Base-by-base conservation (phyloP, 2,329 filamentous ascomycete species). In the Coniochaeta hoffmannii region DNA sequence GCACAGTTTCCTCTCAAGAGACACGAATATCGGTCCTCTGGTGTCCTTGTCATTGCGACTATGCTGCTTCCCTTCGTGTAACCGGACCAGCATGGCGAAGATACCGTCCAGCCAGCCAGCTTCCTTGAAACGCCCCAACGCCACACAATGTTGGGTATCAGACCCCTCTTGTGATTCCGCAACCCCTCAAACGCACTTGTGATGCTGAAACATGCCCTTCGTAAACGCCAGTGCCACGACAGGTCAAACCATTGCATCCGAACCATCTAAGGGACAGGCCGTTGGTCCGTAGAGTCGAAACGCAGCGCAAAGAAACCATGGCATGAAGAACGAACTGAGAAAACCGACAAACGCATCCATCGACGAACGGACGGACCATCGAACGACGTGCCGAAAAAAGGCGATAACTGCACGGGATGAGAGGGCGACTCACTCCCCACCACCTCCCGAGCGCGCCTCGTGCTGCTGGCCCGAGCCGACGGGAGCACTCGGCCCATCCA, bases 401-500 rank as follows among this genome's bases (percentile, higher is more conserved):
- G 15, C 4, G 14, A 41, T 19, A 41, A 22, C 5, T 10, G 17
- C 4, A 4, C 4, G 12, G 11, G 12, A 6, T 26, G 41, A 46
- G 22, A 46, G 17, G 14, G 10, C 11, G 11, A 26, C 5, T 28
- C 41, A 46, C 12, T 46, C 19, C 41, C 24, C 41, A 12, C 22
- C 22, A 14, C n/a, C 15, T 26, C 22, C 41, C 5, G 36, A 41
- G 4, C 17, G 51, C 11, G 26, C 31, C 11, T 56, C 55, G n/a
- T 17, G n/a, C 53, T 44, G 15, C 34, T 30, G 30, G 55, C 57
- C 26, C 53, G 55, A 28, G 22, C 51, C 50, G 34, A 51, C 49
- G n/a, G 49, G 49, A 9, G 28, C 49, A 19, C 28, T 31, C 9
- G 77, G 77, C 11, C 80, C 81, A 61, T 87, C 84, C 5, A 87